Evolutionary conservation across 164 flowering plant species (phyloP), one percentile per base, ranked within the genome.

Genomic region (Paratinospora sagittata): DNA sequence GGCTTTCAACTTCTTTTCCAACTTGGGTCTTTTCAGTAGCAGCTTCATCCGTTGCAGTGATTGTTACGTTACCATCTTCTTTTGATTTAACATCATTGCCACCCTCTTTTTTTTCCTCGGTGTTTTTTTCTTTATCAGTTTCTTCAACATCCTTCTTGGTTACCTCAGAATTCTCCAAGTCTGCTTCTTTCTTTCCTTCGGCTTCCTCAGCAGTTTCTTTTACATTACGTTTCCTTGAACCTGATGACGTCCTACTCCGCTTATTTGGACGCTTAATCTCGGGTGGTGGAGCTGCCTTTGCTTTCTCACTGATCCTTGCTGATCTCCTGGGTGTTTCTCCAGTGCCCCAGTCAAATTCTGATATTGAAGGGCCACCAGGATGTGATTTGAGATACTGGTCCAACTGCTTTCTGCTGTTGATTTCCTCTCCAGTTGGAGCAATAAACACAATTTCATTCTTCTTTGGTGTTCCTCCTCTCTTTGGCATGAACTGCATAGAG

Each of bases 261-360:
- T 85, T 88, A 75, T 81, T 87, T 19, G 78, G 81, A 2, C 85
- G 84, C 63, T 80, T 85, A 67, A 37, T 73, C 60, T 84, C 86
- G 16, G 82, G 71, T 26, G 83, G 82, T 17, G 88, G 81, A 67
- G 87, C 77, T 55, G 83, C 80, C 81, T 88, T 90, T 67, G 74
- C 85, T 75, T 85, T 92, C 79, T 85, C 88, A 72, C 90, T 85
- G 73, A 92, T 90, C 83, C 97, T 86, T 27, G 89, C 82, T 4
- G 97, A 92, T 78, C 96, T 81, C 76, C 97, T 84, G 17, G 93
- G 97, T 8, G 95, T 87, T 69, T 92, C 97, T 75, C 97, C 97
- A 58, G 88, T 87, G 8, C 92, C 78, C 97, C 97, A 92, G 65
- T 92, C 96, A 77, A 92, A 92, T 65, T 87, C 90, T 0, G 90